phyloP scores from a whole-genome alignment of 2,329 filamentous ascomycete species.

The Torrubiellomyces zombiae region DNA sequence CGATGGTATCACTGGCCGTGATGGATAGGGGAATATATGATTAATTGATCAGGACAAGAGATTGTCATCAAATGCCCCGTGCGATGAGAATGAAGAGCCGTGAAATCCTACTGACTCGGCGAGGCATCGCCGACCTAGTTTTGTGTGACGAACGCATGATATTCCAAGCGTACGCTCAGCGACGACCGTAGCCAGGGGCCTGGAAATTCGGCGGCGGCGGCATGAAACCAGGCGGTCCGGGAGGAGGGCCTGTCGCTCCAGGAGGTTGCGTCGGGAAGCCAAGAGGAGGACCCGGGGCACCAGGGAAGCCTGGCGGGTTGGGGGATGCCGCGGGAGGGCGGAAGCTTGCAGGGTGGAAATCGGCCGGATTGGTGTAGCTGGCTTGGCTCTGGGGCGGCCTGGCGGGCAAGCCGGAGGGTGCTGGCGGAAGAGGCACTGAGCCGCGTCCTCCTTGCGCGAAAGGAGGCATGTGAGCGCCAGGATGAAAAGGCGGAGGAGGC shows the following conservation, averaged over 20 bases:
- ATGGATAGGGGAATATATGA: constrained; percentile 2
- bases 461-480: constrained; percentile 6
- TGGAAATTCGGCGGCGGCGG: constrained; percentile 28
- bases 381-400: constrained; percentile 29
- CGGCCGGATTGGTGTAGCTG: constrained; percentile 28
- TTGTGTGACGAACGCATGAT: too few species aligned
- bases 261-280: constrained; percentile 22
- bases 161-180: too few species aligned
- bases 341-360: constrained; percentile 28
- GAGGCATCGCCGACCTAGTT: too few species aligned
- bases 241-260: constrained; percentile 15
- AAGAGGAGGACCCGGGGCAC: constrained; percentile 22
- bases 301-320: constrained; percentile 21
- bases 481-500: constrained; percentile 5
- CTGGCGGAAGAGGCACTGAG: constrained; percentile 26
- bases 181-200: constrained; percentile 24
- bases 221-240: constrained; percentile 24
- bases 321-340: constrained; percentile 22
- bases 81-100: too few species aligned
- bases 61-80: too few species aligned
- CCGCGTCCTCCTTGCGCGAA: constrained; percentile 12
- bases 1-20: too few species aligned
- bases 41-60: too few species aligned
- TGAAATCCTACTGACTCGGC: too few species aligned
- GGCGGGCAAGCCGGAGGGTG: constrained; percentile 32